phyloP scores from a whole-genome alignment of 805 yeast genomes.

The Maudiozyma saulgeensis region DNA sequence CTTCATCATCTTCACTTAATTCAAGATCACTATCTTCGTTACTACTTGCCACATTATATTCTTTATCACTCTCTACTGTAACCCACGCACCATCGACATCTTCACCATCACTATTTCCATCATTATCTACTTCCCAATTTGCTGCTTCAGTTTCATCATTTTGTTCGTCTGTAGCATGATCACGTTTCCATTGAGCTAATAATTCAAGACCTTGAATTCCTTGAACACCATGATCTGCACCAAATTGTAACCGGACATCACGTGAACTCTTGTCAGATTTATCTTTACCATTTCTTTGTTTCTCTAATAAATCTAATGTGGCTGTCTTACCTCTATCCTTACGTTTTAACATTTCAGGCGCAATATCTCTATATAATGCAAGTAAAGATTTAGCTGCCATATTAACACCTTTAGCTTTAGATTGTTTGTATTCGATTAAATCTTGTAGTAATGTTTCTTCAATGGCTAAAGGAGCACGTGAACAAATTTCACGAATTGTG shows the following conservation, averaged over 20 bases:
- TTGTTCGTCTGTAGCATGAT: conserved; percentile 43
- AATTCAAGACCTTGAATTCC: conserved; percentile 88
- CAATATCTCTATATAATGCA: conserved; percentile 81
- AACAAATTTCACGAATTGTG: conserved; percentile 83
- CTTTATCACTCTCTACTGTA: conserved; percentile 72
- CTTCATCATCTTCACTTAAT: conserved; percentile 14
- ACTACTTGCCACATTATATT: conserved; percentile 42
- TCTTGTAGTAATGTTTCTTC: conserved; percentile 84
- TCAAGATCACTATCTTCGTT: conserved; percentile 37
- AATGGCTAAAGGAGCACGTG: conserved; percentile 92
- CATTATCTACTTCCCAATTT: conserved; percentile 46
- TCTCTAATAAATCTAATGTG: conserved; percentile 64
- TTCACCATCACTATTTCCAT: conserved; percentile 34
- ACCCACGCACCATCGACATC: conserved; percentile 88
- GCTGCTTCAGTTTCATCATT: conserved; percentile 54
- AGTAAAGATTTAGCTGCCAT: conserved; percentile 89
- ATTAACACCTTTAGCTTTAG: conserved; percentile 87
- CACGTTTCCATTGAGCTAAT: conserved; percentile 64
- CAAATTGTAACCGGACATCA: conserved; percentile 45
- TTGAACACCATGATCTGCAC: conserved; percentile 48
- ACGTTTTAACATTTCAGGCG: conserved; percentile 86
- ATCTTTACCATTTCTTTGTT: conserved; percentile 37
- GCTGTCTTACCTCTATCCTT: conserved; percentile 94
- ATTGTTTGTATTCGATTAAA: conserved; percentile 79
- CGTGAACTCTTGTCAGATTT: conserved; percentile 7